phyloP scores from a whole-genome alignment of 148 eudicot species.

The Nepenthes mirabilis region DNA sequence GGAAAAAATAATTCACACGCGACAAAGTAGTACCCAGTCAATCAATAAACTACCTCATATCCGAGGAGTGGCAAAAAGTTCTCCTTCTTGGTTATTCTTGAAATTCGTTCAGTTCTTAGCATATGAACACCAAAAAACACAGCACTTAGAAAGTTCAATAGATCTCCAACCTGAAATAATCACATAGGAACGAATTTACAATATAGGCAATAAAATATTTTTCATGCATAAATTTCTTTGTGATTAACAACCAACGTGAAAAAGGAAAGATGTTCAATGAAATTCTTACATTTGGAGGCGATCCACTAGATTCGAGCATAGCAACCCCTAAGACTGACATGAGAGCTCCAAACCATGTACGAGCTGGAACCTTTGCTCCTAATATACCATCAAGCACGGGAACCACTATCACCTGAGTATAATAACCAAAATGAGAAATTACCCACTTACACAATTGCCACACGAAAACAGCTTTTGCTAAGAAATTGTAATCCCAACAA shows the following conservation, averaged over 20 bases:
- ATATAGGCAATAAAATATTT: neutral
- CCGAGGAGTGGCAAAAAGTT: slow-evolving; percentile 56
- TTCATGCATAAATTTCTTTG: too few relatives aligned
- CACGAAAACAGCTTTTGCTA: neutral
- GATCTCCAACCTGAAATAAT: slow-evolving; percentile 53
- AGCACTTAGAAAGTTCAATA: slow-evolving; percentile 57
- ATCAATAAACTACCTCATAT: slow-evolving; percentile 33
- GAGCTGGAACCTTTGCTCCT: slow-evolving; percentile 44
- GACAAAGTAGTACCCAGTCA: neutral
- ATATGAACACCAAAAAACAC: slow-evolving; percentile 63
- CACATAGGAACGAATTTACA: neutral
- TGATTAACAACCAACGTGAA: too few relatives aligned
- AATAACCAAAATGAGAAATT: slow-evolving; percentile 4
- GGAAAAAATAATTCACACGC: neutral
- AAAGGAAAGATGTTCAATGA: neutral
- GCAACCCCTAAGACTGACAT: slow-evolving; percentile 55
- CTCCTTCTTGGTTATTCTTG: slow-evolving; percentile 37
- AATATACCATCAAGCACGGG: slow-evolving; percentile 68
- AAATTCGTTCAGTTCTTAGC: slow-evolving; percentile 60
- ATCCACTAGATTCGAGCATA: slow-evolving; percentile 68
- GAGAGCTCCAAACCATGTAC: slow-evolving; percentile 62
- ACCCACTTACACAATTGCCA: neutral
- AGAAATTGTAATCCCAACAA: neutral
- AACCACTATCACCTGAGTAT: slow-evolving; percentile 54
- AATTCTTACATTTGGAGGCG: slow-evolving; percentile 61